phyloP scores from a whole-genome alignment of 2,329 filamentous ascomycete genomes.

The Coniosporium tulheliwenetii region DNA sequence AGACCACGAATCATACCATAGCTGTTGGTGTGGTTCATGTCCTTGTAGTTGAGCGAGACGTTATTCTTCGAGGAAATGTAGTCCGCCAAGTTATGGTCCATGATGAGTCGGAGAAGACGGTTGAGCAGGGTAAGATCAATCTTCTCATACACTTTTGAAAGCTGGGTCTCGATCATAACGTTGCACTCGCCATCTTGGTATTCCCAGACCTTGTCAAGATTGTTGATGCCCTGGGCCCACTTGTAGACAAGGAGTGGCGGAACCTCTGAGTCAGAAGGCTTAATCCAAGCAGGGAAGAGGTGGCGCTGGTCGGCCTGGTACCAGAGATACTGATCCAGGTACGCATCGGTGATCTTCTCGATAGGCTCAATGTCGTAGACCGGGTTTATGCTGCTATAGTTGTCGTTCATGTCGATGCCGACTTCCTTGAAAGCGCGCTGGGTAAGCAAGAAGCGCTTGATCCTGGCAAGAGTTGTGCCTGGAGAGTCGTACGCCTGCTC shows the following conservation, averaged over 20 bases:
- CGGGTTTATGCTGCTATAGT: slow-evolving; percentile 97
- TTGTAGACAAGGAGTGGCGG: slow-evolving; percentile 92
- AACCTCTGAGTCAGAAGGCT: slow-evolving; percentile 95
- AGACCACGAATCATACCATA: slow-evolving; percentile 97
- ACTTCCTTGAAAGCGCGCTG: slow-evolving; percentile 99
- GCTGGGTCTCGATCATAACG: slow-evolving; percentile 93
- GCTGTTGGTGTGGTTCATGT: slow-evolving; percentile 99
- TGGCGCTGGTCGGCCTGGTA: slow-evolving; percentile 97
- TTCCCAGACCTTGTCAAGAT: slow-evolving; percentile 89
- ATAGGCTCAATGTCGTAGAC: slow-evolving; percentile 98
- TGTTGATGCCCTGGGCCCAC: slow-evolving; percentile 99
- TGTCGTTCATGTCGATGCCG: slow-evolving; percentile 99
- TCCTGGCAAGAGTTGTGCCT: slow-evolving; percentile 84
- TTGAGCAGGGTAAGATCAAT: slow-evolving; percentile 94
- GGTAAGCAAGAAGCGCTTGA: slow-evolving; percentile 93
- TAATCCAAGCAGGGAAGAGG: slow-evolving; percentile 97
- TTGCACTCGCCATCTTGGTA: slow-evolving; percentile 90
- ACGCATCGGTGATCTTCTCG: slow-evolving; percentile 98
- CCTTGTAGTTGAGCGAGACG: slow-evolving; percentile 96
- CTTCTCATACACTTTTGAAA: slow-evolving; percentile 99
- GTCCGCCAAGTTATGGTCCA: slow-evolving; percentile 98
- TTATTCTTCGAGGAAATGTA: slow-evolving; percentile 99
- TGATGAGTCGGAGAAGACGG: slow-evolving; percentile 80
- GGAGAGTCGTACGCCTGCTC: slow-evolving; percentile 98
- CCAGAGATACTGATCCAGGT: slow-evolving; percentile 97